These are phyloP conservation scores for Gastrodia elata DNA, from an alignment of 106 monocot species.

Conservation along the genomic window DNA sequence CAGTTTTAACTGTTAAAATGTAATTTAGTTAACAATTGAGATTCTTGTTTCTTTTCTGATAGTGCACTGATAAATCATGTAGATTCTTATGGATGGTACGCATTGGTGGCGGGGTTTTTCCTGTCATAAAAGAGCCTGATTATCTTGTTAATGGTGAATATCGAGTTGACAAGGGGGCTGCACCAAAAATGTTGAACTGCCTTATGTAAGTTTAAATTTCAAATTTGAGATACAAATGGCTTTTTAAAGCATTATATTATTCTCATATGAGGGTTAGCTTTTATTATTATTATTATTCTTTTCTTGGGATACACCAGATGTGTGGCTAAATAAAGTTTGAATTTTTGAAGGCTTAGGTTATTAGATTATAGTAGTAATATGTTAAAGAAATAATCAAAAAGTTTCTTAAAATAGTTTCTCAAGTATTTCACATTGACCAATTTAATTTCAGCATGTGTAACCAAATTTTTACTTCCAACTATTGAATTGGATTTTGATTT, in stretches of 20 bases:
- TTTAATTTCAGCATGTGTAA: too few relatives aligned
- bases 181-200: constrained; percentile 80
- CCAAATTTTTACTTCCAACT: too few relatives aligned
- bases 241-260: not conserved
- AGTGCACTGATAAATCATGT: constrained; percentile 6
- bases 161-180: constrained; percentile 74
- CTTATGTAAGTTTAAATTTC: constrained; percentile 53
- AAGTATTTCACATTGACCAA: too few relatives aligned
- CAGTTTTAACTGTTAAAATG: not conserved
- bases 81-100: constrained; percentile 89
- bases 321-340: too few relatives aligned
- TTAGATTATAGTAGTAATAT: too few relatives aligned
- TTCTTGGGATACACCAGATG: too few relatives aligned
- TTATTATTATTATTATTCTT: too few relatives aligned
- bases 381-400: too few relatives aligned
- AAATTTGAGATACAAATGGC: not conserved
- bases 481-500: too few relatives aligned
- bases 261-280: not conserved
- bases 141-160: constrained; percentile 85
- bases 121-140: constrained; percentile 80
- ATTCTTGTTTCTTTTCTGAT: not conserved
- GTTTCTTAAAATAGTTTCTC: not conserved
- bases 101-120: constrained; percentile 79
- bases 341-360: too few relatives aligned
- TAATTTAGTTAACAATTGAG: not conserved